Base-by-base conservation (phyloP, 441 rosid genomes). In the California macrophylla region DNA sequence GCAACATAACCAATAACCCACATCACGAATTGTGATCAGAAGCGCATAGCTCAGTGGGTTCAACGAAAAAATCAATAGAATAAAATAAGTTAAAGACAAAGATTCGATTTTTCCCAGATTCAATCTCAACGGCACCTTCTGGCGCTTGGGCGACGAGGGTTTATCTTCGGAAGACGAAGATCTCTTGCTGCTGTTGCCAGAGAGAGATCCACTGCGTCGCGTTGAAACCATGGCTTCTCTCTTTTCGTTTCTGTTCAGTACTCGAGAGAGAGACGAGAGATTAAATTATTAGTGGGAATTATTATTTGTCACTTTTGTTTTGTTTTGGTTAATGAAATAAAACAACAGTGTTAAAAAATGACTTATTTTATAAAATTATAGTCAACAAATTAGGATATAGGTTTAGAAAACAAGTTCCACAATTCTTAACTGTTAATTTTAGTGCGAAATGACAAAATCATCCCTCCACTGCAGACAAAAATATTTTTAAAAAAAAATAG, bases 171-270 rank as follows among this genome's bases (percentile, higher is more conserved):
- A 79, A 64, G 94, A 88, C 34, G 87, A 85, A 72, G 92, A 85
- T 85, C 87, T 83, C 81, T 89, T 89, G 79, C 74, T 83, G 69
- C 69, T 84, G 74, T 80, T 84, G 64, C 87, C 86, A 18, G 92
- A 73, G 75, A 85, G 80, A 87, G 95, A 84, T 87, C 90, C 92
- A 83, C 88, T 87, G 72, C 95, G 82, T 71, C 92, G 85, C 72
- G 95, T 87, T 40, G 90, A 87, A 79, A 87, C 95, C 95, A 89
- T 89, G 86, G 76, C 81, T 85, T 40, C 47, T 40, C 64, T 15
- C 45, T 36, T 60, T 64, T 56, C 15, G 52, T 70, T 64, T 68
- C 66, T 70, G 75, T 61, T 66, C 70, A 74, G 71, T 36, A 61
- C 72, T 70, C 2, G 58, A 34, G 54, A 40, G 50, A 66, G 24